Evolutionary conservation across 106 monocot species (phyloP).

Genomic region (Dioscorea dumetorum): DNA sequence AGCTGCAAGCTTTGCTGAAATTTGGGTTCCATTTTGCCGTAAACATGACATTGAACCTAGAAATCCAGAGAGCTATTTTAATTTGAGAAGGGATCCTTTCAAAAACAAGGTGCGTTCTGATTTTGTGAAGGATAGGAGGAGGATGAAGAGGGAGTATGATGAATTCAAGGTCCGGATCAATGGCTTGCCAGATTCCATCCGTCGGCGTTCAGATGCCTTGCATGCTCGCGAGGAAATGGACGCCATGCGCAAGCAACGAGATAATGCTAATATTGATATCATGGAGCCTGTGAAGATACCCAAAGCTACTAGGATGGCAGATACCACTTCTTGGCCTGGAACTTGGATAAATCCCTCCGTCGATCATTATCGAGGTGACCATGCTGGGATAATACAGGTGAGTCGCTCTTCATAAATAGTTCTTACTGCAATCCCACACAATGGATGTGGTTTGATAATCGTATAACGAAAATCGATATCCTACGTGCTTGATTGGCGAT

Average conservation of each 20-base stretch:
- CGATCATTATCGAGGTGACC: constrained; percentile 23
- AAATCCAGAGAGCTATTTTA: constrained; percentile 57
- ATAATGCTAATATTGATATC: constrained; percentile 10
- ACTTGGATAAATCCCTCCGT: constrained; percentile 17
- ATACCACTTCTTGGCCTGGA: constrained; percentile 32
- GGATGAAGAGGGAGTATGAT: constrained; percentile 39
- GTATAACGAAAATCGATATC: too few species aligned
- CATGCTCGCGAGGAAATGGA: constrained; percentile 28
- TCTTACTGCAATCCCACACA: too few species aligned
- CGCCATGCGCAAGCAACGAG: constrained; percentile 12
- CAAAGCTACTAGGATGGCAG: constrained; percentile 45
- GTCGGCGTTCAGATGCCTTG: constrained; percentile 28
- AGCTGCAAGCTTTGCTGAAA: constrained; percentile 36
- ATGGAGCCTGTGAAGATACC: constrained; percentile 24
- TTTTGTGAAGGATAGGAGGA: constrained; percentile 36
- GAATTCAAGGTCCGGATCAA: constrained; percentile 47
- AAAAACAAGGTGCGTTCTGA: constrained; percentile 28
- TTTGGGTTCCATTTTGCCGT: constrained; percentile 61
- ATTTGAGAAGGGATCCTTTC: constrained; percentile 40
- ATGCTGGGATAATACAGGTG: constrained; percentile 34
- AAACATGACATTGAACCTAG: constrained; percentile 53
- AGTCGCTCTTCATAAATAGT: not conserved
- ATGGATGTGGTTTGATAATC: too few species aligned
- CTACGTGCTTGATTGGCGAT: too few species aligned
- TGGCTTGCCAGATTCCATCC: constrained; percentile 25